Evolutionary conservation across 2,329 filamentous ascomycete species (phyloP), one percentile per base, ranked within the genome.

Genomic region (Cryphonectria carpinicola): DNA sequence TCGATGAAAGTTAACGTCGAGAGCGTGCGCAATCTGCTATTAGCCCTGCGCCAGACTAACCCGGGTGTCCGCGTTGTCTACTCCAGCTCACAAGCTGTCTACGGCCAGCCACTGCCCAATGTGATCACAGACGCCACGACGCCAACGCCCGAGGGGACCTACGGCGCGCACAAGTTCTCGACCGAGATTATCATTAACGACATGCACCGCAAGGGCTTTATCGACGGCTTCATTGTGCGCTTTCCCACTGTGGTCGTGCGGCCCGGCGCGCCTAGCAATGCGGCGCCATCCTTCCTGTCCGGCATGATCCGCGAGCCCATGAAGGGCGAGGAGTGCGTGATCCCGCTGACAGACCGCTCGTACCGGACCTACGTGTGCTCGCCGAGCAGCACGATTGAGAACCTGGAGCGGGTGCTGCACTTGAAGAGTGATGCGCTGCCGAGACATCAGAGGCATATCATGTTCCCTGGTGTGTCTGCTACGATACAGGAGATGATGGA

Each of bases 271-370:
- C 89, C 89, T 0, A 88, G 87, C 5, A 85, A 84, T 0, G 89
- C 89, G 0, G 89, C 89, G n/a, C 88, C 86, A 1, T 88, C 87
- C 0, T 91, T 90, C 75, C 81, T 90, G 13, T 89, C 85, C 0
- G 89, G 89, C 17, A 90, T 91, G 78, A 88, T 91, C 68, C 83
- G 89, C 32, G 89, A 91, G 79, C 88, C 89, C 0, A 82, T 91
- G 75, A 82, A 78, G 49, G 88, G 88, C 3, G 77, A 84, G 66
- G 81, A 84, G 73, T 88, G 85, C 71, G 77, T 87, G 0, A 83
- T 90, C 2, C 86, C 88, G 11, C 76, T 89, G 46, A 77, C 82
- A 49, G 83, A 86, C 74, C 80, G 87, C 3, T 73, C 74, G 0
- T 89, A 89, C 77, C 79, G 80, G 56, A 85, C 85, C 1, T 89